Conservation (phyloP, 2,329 filamentous ascomycete species). For the Claviceps sp. region DNA sequence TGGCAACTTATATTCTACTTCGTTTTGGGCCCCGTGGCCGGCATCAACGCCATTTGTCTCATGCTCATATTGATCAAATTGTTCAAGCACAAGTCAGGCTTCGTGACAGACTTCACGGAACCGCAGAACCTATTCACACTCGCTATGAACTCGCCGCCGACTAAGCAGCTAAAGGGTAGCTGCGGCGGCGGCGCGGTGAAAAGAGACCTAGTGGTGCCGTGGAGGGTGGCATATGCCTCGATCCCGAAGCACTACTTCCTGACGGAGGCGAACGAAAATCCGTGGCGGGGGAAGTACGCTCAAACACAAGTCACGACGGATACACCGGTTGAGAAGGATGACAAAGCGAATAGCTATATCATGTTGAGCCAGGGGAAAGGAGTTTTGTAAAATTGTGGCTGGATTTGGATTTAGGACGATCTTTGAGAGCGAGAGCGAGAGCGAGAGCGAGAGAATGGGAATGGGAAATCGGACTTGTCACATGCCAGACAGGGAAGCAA, state of each 20-base stretch:
- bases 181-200: slow-evolving; percentile 24
- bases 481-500: too few relatives aligned
- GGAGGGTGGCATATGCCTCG: slow-evolving; percentile 26
- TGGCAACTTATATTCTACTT: slow-evolving; percentile 58
- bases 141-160: slow-evolving; percentile 46
- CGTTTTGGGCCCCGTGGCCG: slow-evolving; percentile 50
- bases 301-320: slow-evolving; percentile 13
- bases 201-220: slow-evolving; percentile 26
- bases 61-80: slow-evolving; percentile 36
- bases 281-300: slow-evolving; percentile 15
- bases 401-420: not conserved
- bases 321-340: slow-evolving; percentile 8
- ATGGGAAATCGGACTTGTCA: too few relatives aligned
- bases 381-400: slow-evolving; percentile 12
- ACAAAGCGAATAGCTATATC: slow-evolving; percentile 13
- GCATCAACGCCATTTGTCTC: slow-evolving; percentile 53
- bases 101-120: slow-evolving; percentile 69
- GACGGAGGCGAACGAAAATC: slow-evolving; percentile 20
- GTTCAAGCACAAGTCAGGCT: slow-evolving; percentile 26
- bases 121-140: slow-evolving; percentile 62
- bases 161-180: slow-evolving; percentile 21
- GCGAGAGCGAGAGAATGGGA: too few relatives aligned
- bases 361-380: slow-evolving; percentile 14
- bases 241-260: slow-evolving; percentile 30
- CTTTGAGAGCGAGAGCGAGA: too few relatives aligned